Evolutionary conservation across 352 stramenopile genomes (phyloP), one percentile per base, ranked within the genome.

Genomic region (Globisporangium megalacanthum): DNA sequence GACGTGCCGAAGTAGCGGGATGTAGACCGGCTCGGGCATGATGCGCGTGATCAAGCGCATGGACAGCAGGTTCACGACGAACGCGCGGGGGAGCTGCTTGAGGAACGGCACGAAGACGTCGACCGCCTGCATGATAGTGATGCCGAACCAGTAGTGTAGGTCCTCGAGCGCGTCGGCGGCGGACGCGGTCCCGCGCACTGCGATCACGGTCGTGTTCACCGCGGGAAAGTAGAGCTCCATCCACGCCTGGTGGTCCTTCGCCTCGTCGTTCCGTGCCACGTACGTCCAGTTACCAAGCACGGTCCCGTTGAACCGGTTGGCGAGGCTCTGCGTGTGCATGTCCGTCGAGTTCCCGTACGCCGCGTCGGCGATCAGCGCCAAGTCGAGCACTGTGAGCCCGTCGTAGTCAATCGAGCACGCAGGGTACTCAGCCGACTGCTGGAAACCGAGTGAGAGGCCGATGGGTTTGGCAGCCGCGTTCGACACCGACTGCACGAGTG

Each of bases 131-230:
- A 94, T 94, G 61, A 92, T 89, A 49, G 64, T 85, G 54, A 94
- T 89, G 25, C 80, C 85, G 49, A 94, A 92, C 81, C 83, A 92
- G 61, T 79, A 94, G 63, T 94, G 83, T 58, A 94, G 67, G 55
- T 94, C 85, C 51, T 94, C 79, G 15, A 93, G 73, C 9, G 83
- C 83, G 50, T 94, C 85, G 3, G 80, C 77, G 11, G 76, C 82
- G 8, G 82, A 90, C 17, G 82, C 84, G 53, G 84, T 94, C 19
- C 84, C 84, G n/a, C 84, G 77, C 44, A 94, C 77, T 1, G 75
- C 70, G 42, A 94, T 78, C 37, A 94, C 84, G 19, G 84, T 94
- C 79, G 90, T 87, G 66, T 92, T 91, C 54, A 88, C 66, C 10
- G 68, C 62, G 17, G 72, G 63, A 52, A 92, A 94, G 65, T 87